These are phyloP conservation scores for Sporobolomyces phaffii DNA, from an alignment of 768 basidiomycete genomes.

Conservation along the genomic window DNA sequence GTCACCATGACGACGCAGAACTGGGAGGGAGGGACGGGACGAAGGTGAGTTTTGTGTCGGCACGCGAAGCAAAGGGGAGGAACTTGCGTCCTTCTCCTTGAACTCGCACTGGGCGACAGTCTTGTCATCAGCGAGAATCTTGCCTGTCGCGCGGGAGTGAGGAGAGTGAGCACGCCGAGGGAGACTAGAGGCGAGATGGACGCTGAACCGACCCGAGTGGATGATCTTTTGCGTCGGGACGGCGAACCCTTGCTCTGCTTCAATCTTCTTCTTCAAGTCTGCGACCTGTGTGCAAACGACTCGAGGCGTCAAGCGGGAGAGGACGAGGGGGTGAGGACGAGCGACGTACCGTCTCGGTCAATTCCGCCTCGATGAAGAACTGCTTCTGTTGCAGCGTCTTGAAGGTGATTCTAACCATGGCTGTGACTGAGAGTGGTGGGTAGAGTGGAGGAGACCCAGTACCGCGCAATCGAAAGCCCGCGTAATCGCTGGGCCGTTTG, in stretches of 20 bases:
- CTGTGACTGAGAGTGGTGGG: not conserved
- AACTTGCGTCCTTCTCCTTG: constrained; percentile 76
- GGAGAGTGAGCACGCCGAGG: too few relatives aligned
- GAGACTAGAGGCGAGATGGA: constrained; percentile 39
- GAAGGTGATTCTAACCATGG: constrained; percentile 58
- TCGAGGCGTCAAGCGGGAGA: not conserved
- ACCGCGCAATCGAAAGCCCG: too few relatives aligned
- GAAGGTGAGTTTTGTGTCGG: not conserved
- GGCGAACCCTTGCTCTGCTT: constrained; percentile 65
- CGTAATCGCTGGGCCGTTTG: too few relatives aligned
- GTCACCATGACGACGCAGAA: constrained; percentile 99
- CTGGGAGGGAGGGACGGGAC: constrained; percentile 19
- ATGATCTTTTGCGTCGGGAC: constrained; percentile 82
- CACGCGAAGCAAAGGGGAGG: not conserved
- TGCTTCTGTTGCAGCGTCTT: constrained; percentile 74
- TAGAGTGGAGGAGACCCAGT: not conserved
- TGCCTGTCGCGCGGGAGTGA: constrained; percentile 55
- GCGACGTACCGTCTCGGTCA: constrained; percentile 10
- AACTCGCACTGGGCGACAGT: constrained; percentile 79
- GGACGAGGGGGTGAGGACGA: not conserved
- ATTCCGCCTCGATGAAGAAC: constrained; percentile 36
- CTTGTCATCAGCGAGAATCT: constrained; percentile 82
- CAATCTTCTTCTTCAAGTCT: constrained; percentile 76
- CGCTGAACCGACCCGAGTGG: constrained; percentile 93
- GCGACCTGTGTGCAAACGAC: constrained; percentile 49